Percentiles rank a stretch among this genome's conserved stretches.
Evolutionary conservation across 768 basidiomycete species (phyloP).

Genomic region (Agrocybe praecox): DNA sequence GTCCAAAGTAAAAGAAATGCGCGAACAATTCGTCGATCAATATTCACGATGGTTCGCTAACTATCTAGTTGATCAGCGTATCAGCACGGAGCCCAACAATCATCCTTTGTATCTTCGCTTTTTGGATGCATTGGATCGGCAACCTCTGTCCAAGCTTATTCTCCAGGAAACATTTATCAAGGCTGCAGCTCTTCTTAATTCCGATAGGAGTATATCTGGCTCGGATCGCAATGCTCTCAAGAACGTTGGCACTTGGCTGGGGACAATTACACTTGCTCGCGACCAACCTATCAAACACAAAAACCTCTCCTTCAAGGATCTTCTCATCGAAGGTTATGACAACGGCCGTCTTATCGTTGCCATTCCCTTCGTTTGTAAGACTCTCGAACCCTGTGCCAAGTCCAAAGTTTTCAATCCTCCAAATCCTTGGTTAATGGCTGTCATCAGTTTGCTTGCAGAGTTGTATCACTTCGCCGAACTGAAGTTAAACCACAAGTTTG

Average conservation of each 20-base stretch:
- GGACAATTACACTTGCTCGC: constrained; percentile 88
- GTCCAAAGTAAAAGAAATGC: constrained; percentile 84
- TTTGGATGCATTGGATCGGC: constrained; percentile 78
- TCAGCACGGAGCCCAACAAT: constrained; percentile 96
- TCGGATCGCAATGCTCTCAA: constrained; percentile 88
- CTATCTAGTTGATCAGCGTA: constrained; percentile 94
- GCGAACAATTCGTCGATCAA: constrained; percentile 76
- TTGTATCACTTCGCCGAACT: constrained; percentile 97
- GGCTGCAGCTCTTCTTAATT: constrained; percentile 84
- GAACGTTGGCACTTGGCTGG: constrained; percentile 95
- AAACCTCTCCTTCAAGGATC: constrained; percentile 95
- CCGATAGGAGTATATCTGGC: constrained; percentile 85
- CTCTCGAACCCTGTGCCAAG: constrained; percentile 85
- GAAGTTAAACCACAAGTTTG: constrained; percentile 96
- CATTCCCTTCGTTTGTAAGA: constrained; percentile 98
- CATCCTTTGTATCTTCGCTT: constrained; percentile 94
- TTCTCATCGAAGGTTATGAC: constrained; percentile 96
- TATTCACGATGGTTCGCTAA: constrained; percentile 97
- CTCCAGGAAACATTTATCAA: constrained; percentile 95
- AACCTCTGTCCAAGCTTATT: constrained; percentile 70
- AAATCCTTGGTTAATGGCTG: constrained; percentile 98
- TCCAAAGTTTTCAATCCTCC: constrained; percentile 95
- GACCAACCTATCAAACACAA: constrained; percentile 92
- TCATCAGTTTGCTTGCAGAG: constrained; percentile 88
- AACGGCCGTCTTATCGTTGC: constrained; percentile 88